These are phyloP conservation scores for Glycine soja DNA, from an alignment of 306 rosid species.

Conservation along the genomic window DNA sequence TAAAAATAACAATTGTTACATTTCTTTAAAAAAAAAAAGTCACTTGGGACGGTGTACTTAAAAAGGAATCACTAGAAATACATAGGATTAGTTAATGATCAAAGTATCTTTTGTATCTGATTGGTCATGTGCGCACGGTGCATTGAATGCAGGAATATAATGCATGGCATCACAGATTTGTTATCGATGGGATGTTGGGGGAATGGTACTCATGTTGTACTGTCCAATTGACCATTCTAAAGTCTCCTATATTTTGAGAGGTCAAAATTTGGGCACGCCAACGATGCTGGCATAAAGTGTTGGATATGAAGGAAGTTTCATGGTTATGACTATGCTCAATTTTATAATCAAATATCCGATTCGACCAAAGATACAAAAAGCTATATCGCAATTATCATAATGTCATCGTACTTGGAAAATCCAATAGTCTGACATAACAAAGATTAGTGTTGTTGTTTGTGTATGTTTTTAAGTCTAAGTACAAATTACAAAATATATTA, in stretches of 20 bases:
- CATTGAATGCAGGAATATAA: constrained; percentile 38
- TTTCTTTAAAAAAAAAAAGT: neutral
- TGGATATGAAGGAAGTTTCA: constrained; percentile 45
- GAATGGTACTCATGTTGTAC: constrained; percentile 39
- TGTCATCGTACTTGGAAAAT: constrained; percentile 37
- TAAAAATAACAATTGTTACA: neutral
- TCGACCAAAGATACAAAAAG: constrained; percentile 34
- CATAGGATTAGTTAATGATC: neutral
- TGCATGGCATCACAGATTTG: constrained; percentile 30
- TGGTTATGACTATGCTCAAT: constrained; percentile 23
- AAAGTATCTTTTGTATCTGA: neutral
- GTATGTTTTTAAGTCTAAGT: constrained; percentile 10
- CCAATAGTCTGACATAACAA: constrained; percentile 35
- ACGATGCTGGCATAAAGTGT: constrained; percentile 43
- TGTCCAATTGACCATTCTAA: constrained; percentile 41
- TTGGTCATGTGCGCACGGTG: constrained; percentile 40
- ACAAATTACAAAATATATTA: neutral
- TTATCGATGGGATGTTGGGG: constrained; percentile 38
- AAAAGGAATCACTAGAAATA: neutral
- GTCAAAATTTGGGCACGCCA: constrained; percentile 44
- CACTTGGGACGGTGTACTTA: no score
- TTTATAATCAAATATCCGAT: constrained; percentile 17
- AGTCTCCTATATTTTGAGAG: constrained; percentile 31
- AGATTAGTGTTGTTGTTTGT: constrained; percentile 23
- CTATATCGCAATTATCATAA: constrained; percentile 23